Base-by-base conservation (phyloP, 192 early-diverging fungal species). In the Entomortierella parvispora region DNA sequence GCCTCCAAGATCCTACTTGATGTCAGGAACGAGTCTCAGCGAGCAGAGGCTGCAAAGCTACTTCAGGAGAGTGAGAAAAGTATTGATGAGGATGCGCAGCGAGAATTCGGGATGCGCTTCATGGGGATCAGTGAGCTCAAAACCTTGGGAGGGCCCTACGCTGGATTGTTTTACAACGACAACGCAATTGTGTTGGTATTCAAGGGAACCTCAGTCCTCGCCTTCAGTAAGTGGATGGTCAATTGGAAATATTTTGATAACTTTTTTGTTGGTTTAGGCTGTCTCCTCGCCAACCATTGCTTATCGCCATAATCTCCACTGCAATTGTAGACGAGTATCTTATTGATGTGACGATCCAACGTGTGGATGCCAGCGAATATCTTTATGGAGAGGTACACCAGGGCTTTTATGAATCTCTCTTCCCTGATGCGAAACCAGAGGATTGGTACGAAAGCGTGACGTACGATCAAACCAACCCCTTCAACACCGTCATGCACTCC, bases 381-480 rank as follows among this genome's bases (percentile, higher is more conserved):
- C 50, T 88, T 1, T 88, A 82, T 71, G 87, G 87, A 6, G 71
- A 82, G 22, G 80, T 81, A 8, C 87, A 88, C 54, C 68, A 88
- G 58, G 87, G 87, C 3, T 88, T 88, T 63, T 88, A 88, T 25
- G 80, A 81, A 29, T 74, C 69, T 22, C 54, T 88, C 6, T 88
- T 85, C 45, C 86, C 84, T 2, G 53, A 70, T 20, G 51, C 65
- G 23, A 45, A 37, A 7, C 74, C 74, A 14, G 3, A 32, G 31
- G 51, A 61, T 3, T 33, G 51, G 14, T 57, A 60, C 28, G 49
- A 65, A 1, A 14, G 23, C 1, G 23, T 47, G 2, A 69, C 56
- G n/a, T 64, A 61, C 25, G 51, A 53, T 70, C 65, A 54, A 34
- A 46, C 34, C 31, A 78, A 83, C 46, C 83, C 85, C 12, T 83